Evolutionary conservation across 352 stramenopile genomes (phyloP).

Genomic region (Phytopythium sindhum): DNA sequence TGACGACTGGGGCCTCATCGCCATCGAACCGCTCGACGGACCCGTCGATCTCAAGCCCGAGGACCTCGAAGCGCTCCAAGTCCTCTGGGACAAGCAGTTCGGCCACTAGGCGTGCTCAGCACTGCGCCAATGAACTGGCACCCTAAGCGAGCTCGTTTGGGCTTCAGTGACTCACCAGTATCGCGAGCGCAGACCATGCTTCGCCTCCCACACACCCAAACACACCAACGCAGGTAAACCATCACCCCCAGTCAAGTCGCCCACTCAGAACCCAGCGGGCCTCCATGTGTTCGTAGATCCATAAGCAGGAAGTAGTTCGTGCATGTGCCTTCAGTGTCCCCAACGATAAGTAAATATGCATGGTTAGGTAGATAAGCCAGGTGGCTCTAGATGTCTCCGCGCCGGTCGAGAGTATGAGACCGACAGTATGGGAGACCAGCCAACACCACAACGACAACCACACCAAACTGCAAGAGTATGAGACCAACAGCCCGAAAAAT

Average conservation of each 20-base stretch:
- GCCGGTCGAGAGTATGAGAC: neutral
- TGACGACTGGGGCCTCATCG: conserved; percentile 23
- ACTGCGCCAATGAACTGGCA: neutral
- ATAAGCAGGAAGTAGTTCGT: neutral
- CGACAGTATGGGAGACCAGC: neutral
- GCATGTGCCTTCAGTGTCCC: neutral
- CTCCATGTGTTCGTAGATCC: neutral
- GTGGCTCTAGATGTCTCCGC: neutral
- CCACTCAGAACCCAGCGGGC: neutral
- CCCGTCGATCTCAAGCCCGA: conserved; percentile 23
- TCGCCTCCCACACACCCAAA: neutral
- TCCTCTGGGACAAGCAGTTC: conserved; percentile 17
- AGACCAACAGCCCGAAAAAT: too few species aligned
- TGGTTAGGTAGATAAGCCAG: neutral
- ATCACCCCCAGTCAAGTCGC: neutral
- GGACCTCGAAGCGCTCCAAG: conserved; percentile 27
- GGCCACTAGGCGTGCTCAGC: neutral
- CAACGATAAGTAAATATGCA: neutral
- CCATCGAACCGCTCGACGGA: conserved; percentile 21
- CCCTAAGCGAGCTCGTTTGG: neutral
- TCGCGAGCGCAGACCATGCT: neutral
- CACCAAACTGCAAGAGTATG: too few species aligned
- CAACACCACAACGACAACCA: too few species aligned
- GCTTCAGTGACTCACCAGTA: neutral
- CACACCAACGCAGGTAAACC: neutral